phyloP scores from a whole-genome alignment of 257 asterid species.

The Prunella vulgaris region DNA sequence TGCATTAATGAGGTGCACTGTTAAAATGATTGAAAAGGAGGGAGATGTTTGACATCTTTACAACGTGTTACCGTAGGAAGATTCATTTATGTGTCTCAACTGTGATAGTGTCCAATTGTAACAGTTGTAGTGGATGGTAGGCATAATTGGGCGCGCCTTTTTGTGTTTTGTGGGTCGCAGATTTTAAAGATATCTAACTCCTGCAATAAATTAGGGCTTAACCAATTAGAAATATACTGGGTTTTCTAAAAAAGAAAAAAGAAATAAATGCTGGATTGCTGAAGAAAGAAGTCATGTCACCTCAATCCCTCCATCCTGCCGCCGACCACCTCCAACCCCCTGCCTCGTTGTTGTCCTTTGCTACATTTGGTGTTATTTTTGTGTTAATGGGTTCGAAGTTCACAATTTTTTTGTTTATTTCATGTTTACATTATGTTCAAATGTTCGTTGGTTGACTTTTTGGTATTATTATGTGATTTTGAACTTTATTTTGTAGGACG shows the following conservation, averaged over 20 bases:
- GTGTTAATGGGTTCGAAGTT: not conserved
- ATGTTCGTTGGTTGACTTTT: not conserved
- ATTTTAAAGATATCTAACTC: too few species aligned
- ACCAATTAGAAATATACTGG: too few species aligned
- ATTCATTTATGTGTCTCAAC: too few species aligned
- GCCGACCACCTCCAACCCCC: not conserved
- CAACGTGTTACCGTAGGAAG: too few species aligned
- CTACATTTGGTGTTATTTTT: not conserved
- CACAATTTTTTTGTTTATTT: not conserved
- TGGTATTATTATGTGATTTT: not conserved
- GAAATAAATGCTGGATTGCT: not conserved
- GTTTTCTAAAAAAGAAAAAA: not conserved
- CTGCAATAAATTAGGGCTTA: too few species aligned
- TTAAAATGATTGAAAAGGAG: not conserved
- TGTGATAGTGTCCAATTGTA: too few species aligned
- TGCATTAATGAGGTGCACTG: not conserved
- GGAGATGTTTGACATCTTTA: not conserved
- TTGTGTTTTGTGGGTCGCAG: too few species aligned
- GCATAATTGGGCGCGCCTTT: too few species aligned
- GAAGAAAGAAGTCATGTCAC: not conserved
- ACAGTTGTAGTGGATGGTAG: too few species aligned
- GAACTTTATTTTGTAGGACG: not conserved
- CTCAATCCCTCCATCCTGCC: not conserved
- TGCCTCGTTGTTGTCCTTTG: not conserved
- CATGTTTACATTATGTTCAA: not conserved